phyloP scores from a whole-genome alignment of 805 yeast genomes.

The Schwanniomyces occidentalis region DNA sequence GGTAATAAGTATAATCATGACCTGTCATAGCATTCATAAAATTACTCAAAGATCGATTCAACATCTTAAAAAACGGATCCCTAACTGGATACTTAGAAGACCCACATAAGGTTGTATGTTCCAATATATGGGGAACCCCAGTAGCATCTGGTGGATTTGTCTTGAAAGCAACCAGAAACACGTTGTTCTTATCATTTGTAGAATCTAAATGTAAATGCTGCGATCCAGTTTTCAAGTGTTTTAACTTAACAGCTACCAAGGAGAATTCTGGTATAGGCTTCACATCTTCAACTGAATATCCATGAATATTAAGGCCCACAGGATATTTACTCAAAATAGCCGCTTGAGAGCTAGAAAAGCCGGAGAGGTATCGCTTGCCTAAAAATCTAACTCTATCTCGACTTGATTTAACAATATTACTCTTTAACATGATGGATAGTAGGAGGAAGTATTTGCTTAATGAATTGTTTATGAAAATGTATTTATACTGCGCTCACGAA shows the following conservation, averaged over 20 bases:
- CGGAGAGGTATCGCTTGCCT: no score
- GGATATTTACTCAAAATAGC: constrained; percentile 49
- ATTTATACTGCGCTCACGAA: no score
- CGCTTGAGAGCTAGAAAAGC: constrained; percentile 2
- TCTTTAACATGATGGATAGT: no score
- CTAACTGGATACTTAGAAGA: constrained; percentile 88
- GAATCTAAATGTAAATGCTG: constrained; percentile 80
- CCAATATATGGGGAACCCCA: constrained; percentile 94
- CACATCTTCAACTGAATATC: constrained; percentile 65
- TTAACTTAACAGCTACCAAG: constrained; percentile 71
- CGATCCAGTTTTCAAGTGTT: constrained; percentile 70
- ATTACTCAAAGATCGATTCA: constrained; percentile 88
- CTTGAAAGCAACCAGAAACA: constrained; percentile 84
- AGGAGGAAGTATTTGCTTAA: no score
- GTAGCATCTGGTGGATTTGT: constrained; percentile 95
- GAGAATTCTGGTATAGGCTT: constrained; percentile 79
- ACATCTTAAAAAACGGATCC: constrained; percentile 97
- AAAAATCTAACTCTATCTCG: no score
- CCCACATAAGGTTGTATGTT: constrained; percentile 95
- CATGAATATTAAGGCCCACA: constrained; percentile 61
- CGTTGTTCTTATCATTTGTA: constrained; percentile 82
- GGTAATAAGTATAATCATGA: constrained; percentile 92
- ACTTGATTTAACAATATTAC: no score
- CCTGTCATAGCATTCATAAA: constrained; percentile 99
- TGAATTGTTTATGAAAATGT: no score